phyloP scores from a whole-genome alignment of 345 rosid species.

The Melastoma malabathricum region DNA sequence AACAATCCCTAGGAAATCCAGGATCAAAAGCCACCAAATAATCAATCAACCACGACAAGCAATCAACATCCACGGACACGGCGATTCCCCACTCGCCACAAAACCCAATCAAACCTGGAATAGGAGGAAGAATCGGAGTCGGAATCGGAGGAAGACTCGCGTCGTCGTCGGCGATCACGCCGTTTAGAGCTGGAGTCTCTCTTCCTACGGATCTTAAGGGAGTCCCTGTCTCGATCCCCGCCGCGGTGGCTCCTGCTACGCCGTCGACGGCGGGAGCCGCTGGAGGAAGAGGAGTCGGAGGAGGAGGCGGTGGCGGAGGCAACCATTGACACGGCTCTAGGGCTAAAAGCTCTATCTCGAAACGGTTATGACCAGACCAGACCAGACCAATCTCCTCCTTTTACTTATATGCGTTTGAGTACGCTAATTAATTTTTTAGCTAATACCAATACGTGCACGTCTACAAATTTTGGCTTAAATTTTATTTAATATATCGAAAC shows the following conservation, averaged over 20 bases:
- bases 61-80: no score
- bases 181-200: conserved; percentile 38
- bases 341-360: neutral
- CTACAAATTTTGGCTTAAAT: no score
- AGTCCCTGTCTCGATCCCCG: conserved; percentile 18
- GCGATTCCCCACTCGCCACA: no score
- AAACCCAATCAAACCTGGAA: conserved; percentile 31
- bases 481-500: no score
- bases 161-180: conserved; percentile 32
- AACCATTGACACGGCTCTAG: conserved; percentile 42
- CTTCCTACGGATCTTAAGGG: conserved; percentile 68
- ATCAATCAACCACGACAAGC: no score
- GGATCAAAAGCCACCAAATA: no score
- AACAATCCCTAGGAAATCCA: no score
- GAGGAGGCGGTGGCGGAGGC: conserved; percentile 29
- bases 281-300: conserved; percentile 38
- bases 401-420: no score
- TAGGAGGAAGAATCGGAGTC: conserved; percentile 32
- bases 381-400: no score
- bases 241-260: conserved; percentile 27
- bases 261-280: conserved; percentile 39
- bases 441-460: no score
- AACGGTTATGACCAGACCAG: no score
- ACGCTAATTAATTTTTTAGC: no score
- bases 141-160: conserved; percentile 28